phyloP scores from a whole-genome alignment of 2,329 filamentous ascomycete genomes.

The Aspergillus glaucus region DNA sequence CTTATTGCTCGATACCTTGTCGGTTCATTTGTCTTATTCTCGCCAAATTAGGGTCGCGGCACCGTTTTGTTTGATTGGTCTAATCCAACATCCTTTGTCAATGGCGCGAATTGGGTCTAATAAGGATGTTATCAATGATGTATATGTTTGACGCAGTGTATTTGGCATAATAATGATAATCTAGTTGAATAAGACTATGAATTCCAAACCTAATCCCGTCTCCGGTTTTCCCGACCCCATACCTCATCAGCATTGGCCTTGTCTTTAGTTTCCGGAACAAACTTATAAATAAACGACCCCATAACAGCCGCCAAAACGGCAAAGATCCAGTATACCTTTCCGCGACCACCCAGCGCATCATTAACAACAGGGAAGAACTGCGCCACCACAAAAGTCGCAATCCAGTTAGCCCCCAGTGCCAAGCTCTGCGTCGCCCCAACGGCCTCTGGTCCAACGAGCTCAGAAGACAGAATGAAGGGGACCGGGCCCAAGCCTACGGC shows the following conservation, averaged over 20 bases:
- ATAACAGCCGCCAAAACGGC: conserved; percentile 64
- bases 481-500: conserved; percentile 87
- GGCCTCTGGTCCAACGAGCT: conserved; percentile 83
- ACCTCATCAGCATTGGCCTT: conserved; percentile 81
- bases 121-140: too few species aligned
- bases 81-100: too few species aligned
- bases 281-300: conserved; percentile 63
- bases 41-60: too few species aligned
- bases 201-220: conserved; percentile 23
- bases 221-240: conserved; percentile 60
- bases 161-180: not conserved
- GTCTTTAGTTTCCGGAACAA: conserved; percentile 82
- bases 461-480: conserved; percentile 87
- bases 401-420: conserved; percentile 79
- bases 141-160: too few species aligned
- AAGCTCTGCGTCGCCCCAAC: conserved; percentile 89
- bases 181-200: not conserved
- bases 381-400: conserved; percentile 84
- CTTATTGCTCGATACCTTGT: too few species aligned
- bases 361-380: conserved; percentile 93
- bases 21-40: too few species aligned
- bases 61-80: too few species aligned
- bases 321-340: conserved; percentile 91
- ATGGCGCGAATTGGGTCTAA: too few species aligned
- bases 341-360: conserved; percentile 65